Evolutionary conservation across 192 early-diverging fungal genomes (phyloP), one percentile per base, ranked within the genome.

Genomic region (Coemansia umbellata): DNA sequence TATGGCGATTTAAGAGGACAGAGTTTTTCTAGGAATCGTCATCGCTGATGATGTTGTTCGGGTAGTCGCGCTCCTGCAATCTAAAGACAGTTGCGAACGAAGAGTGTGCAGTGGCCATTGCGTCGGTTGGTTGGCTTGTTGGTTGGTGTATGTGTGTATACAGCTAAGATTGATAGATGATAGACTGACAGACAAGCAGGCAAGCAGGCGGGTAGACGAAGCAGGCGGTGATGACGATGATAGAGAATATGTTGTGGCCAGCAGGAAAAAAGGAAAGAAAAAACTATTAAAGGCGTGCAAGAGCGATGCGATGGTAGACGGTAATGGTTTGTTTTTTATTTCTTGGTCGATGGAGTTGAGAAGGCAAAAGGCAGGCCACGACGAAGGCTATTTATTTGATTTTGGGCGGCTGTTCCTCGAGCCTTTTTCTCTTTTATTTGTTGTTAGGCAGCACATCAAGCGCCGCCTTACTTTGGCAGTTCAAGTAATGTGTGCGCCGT

Each of bases 361-460:
- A 23, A 18, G 30, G 18, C 31, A 31, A 24, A 44, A 45, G 31
- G 13, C 7, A 17, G 39, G 53, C 23, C 39, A 22, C 33, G 31
- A 42, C 31, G 30, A 19, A 13, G 9, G 41, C 53, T 55, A 55
- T 58, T 58, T 57, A 57, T 57, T 57, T 31, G 45, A 49, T 40
- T 58, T 32, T 37, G 33, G 13, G 23, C n/a, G n/a, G n/a, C n/a
- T n/a, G n/a, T n/a, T n/a, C n/a, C n/a, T n/a, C n/a, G n/a, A n/a
- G n/a, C n/a, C n/a, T n/a, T n/a, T 27, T 27, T 45, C 18, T 24
- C 21, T 9, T 22, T 22, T 42, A 23, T 10, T 13, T 7, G 42
- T 5, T 28, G 10, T 24, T 28, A 22, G 28, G 43, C 43, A 22
- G 23, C 43, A 8, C 11, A 45, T 27, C 23, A 43, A 43, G 41